Conservation (phyloP, 495 filamentous ascomycete genomes). For the Annulohypoxylon stygium region DNA sequence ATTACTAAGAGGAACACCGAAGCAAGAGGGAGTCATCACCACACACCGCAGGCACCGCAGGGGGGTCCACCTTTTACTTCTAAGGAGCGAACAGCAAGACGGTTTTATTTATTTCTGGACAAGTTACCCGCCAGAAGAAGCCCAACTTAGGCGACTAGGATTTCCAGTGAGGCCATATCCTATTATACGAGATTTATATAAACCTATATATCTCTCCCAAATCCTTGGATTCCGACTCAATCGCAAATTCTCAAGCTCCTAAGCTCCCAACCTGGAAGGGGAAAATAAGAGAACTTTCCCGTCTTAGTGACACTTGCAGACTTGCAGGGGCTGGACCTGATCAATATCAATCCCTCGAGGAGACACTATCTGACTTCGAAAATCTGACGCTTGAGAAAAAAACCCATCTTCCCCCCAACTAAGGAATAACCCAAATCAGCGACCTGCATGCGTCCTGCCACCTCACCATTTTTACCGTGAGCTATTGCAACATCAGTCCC, state of each 20-base stretch:
- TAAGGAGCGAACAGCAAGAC: conserved; percentile 34
- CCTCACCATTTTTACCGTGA: conserved; percentile 54
- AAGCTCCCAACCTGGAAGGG: neutral
- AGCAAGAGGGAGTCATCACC: conserved; percentile 48
- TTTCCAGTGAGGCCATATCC: conserved; percentile 17
- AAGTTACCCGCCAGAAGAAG: conserved; percentile 34
- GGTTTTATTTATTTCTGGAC: conserved; percentile 25
- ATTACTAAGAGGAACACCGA: conserved; percentile 44
- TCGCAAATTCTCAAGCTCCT: conserved; percentile 6
- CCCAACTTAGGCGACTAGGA: conserved; percentile 30
- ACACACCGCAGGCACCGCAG: conserved; percentile 29
- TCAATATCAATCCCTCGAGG: conserved; percentile 43
- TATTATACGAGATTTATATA: conserved; percentile 31
- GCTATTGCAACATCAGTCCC: conserved; percentile 56
- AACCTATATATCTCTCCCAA: conserved; percentile 19
- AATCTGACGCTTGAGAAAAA: conserved; percentile 49
- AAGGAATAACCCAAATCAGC: conserved; percentile 54
- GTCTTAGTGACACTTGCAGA: conserved; percentile 27
- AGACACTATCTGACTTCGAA: conserved; percentile 45
- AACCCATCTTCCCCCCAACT: conserved; percentile 49
- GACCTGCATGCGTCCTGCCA: conserved; percentile 54
- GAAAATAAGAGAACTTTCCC: neutral
- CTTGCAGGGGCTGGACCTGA: conserved; percentile 39
- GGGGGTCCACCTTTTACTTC: conserved; percentile 44
- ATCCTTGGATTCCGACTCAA: conserved; percentile 22